Conservation (phyloP, 75 land plant genomes). For the Selaginella tamariscina region DNA sequence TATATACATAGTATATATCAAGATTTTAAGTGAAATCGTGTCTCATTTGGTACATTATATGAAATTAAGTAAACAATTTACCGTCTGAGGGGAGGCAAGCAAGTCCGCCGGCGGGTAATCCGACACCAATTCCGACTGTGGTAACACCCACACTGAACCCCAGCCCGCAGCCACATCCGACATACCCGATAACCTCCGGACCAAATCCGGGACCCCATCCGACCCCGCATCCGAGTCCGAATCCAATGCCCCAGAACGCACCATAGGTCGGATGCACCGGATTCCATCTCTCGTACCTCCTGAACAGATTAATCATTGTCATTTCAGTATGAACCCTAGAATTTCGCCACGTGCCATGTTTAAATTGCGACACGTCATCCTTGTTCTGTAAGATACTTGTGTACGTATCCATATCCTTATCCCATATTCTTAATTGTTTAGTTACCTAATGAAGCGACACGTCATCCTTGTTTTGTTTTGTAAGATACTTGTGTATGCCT, state of each 20-base stretch:
- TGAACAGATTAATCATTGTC: conserved; percentile 59
- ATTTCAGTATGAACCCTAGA: conserved; percentile 48
- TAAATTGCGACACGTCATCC: too few species aligned
- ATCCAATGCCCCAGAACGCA: conserved; percentile 88
- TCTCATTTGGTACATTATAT: neutral
- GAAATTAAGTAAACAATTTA: conserved; percentile 12
- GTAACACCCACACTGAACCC: conserved; percentile 85
- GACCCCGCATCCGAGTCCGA: conserved; percentile 91
- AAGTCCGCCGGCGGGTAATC: conserved; percentile 60
- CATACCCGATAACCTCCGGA: conserved; percentile 86
- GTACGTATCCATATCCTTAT: too few species aligned
- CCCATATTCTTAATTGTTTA: too few species aligned
- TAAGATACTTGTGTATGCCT: too few species aligned
- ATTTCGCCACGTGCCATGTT: too few species aligned
- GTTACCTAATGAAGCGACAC: too few species aligned
- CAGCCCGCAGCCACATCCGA: conserved; percentile 88
- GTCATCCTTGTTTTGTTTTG: conserved; percentile 50
- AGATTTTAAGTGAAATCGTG: neutral
- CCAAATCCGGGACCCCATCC: conserved; percentile 99
- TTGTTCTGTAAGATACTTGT: too few species aligned
- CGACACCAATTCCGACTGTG: conserved; percentile 70
- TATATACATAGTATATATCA: too few species aligned
- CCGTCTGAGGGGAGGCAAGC: conserved; percentile 47
- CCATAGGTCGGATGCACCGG: conserved; percentile 94
- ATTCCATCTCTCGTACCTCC: conserved; percentile 85